A percentile compares a stretch with the other conserved stretches of the same genome.
These are phyloP conservation scores for Mycena venus DNA, from an alignment of 768 basidiomycete genomes.

Conservation along the genomic window DNA sequence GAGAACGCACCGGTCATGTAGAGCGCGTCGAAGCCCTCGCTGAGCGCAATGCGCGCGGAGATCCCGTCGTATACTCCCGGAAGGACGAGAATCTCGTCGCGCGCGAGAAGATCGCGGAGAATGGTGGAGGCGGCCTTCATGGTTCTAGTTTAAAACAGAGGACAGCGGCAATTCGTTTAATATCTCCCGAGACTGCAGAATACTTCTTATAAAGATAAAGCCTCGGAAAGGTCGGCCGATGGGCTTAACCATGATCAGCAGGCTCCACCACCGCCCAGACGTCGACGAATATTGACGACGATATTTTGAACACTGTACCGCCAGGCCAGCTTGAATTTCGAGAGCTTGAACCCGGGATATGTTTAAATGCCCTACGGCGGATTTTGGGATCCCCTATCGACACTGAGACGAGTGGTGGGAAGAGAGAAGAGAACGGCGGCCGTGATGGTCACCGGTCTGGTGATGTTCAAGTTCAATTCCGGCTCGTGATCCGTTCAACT, in stretches of 20 bases:
- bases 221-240: not conserved
- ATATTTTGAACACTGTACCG: too few species aligned
- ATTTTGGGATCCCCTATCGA: too few species aligned
- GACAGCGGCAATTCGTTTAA: not conserved
- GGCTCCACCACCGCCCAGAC: not conserved
- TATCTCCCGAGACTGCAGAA: not conserved
- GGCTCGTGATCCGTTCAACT: too few species aligned
- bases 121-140: conserved; percentile 29
- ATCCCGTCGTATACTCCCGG: conserved; percentile 66
- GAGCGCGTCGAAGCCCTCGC: conserved; percentile 64
- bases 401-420: too few species aligned
- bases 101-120: conserved; percentile 28
- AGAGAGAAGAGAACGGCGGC: not conserved
- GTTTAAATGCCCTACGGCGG: too few species aligned
- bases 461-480: too few species aligned
- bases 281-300: too few species aligned
- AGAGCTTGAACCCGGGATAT: too few species aligned
- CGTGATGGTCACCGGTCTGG: too few species aligned
- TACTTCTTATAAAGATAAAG: not conserved
- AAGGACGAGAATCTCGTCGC: conserved; percentile 26
- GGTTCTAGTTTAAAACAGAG: not conserved
- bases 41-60: conserved; percentile 64
- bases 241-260: not conserved
- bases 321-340: too few species aligned
- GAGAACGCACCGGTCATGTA: conserved; percentile 60